Conservation (phyloP, 164 flowering plant genomes). For the Stephania cephalantha region DNA sequence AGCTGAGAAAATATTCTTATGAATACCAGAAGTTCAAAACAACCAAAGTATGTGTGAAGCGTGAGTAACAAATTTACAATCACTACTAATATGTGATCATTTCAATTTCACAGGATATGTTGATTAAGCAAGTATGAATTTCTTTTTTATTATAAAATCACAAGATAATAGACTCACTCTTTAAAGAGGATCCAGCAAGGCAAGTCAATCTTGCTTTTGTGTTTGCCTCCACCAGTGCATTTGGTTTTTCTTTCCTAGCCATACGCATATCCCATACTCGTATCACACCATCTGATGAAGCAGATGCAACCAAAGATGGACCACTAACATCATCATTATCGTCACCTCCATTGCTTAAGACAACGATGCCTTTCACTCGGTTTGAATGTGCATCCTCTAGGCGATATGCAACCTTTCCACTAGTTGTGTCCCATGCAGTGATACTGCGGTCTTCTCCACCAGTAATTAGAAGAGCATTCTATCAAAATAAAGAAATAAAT, state of each 20-base stretch:
- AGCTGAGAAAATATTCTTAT: not conserved
- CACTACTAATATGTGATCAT: not conserved
- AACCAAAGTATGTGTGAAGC: not conserved
- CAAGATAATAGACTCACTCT: conserved; percentile 39
- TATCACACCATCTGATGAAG: conserved; percentile 87
- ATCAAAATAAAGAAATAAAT: conserved; percentile 13
- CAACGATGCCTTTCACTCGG: conserved; percentile 85
- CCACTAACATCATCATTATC: conserved; percentile 31
- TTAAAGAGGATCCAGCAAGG: conserved; percentile 80
- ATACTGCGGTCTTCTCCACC: conserved; percentile 83
- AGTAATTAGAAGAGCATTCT: conserved; percentile 71
- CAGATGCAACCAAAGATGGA: conserved; percentile 69
- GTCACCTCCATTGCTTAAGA: conserved; percentile 33
- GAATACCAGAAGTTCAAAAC: not conserved
- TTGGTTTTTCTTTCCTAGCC: conserved; percentile 51
- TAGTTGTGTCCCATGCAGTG: conserved; percentile 79
- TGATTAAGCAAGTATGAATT: not conserved
- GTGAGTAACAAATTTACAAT: not conserved
- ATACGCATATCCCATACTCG: conserved; percentile 90
- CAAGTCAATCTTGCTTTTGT: conserved; percentile 89
- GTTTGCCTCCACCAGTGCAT: conserved; percentile 64
- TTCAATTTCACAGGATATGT: not conserved
- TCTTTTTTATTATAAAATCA: not conserved
- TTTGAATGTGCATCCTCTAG: conserved; percentile 73
- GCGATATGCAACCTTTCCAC: conserved; percentile 71